phyloP scores from a whole-genome alignment of 352 stramenopile genomes.

The Hyaloperonospora arabidopsidis region DNA sequence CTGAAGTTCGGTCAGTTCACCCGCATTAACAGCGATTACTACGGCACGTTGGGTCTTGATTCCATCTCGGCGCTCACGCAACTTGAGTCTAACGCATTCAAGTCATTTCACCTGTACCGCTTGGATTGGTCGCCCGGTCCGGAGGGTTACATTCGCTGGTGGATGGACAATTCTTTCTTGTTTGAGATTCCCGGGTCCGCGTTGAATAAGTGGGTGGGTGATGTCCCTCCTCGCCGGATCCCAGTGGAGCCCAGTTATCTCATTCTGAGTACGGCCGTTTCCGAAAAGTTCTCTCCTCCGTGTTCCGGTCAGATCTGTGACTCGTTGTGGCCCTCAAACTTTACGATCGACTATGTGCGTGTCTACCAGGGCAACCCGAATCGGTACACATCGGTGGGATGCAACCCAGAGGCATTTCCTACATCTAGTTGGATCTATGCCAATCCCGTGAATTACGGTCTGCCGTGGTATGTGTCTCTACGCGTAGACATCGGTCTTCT shows the following conservation, averaged over 20 bases:
- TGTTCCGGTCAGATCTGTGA: constrained; percentile 90
- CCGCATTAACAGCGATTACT: constrained; percentile 92
- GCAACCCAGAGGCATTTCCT: constrained; percentile 85
- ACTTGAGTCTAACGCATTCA: constrained; percentile 87
- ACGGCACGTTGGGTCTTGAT: constrained; percentile 90
- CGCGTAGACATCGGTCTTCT: constrained; percentile 38
- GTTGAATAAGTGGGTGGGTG: constrained; percentile 71
- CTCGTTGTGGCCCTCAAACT: constrained; percentile 87
- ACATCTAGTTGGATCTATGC: constrained; percentile 89
- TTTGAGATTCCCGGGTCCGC: constrained; percentile 88
- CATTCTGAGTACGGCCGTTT: constrained; percentile 97
- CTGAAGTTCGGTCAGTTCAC: constrained; percentile 83
- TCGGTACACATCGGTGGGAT: constrained; percentile 88
- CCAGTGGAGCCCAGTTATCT: constrained; percentile 95
- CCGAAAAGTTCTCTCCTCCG: constrained; percentile 90
- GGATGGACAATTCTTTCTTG: constrained; percentile 89
- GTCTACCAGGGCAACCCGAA: constrained; percentile 91
- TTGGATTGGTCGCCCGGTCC: constrained; percentile 92
- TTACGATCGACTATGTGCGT: constrained; percentile 93
- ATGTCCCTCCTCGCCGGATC: constrained; percentile 75
- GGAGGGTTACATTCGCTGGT: constrained; percentile 90
- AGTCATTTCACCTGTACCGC: constrained; percentile 90
- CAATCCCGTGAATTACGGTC: constrained; percentile 77
- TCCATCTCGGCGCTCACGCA: constrained; percentile 91
- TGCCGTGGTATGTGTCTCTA: constrained; percentile 77